Evolutionary conservation across 2,329 filamentous ascomycete genomes (phyloP).

Genomic region (Colletotrichum neosansevieriae): DNA sequence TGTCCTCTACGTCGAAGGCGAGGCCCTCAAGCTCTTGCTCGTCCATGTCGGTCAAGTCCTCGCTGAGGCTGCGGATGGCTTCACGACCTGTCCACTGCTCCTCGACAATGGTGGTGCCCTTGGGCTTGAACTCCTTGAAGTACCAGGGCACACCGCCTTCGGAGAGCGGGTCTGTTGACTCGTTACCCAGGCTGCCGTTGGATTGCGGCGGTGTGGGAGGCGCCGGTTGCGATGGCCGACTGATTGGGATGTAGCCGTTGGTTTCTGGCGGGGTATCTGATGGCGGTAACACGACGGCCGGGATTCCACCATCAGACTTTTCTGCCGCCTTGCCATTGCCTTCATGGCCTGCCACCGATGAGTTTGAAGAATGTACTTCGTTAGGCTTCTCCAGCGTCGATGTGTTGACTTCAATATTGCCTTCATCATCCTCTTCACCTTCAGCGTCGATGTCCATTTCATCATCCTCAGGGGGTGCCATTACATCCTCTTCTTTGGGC

Average conservation of each 20-base stretch:
- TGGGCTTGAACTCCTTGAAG: conserved; percentile 80
- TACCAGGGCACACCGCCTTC: conserved; percentile 92
- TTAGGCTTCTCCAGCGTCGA: conserved; percentile 50
- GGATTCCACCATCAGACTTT: conserved; percentile 45
- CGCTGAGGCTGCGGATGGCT: conserved; percentile 76
- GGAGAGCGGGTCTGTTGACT: conserved; percentile 65
- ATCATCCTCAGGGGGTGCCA: conserved; percentile 51
- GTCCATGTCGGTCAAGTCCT: conserved; percentile 91
- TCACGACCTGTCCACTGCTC: conserved; percentile 81
- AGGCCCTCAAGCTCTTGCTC: conserved; percentile 87
- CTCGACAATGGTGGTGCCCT: conserved; percentile 83
- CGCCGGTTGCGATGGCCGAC: conserved; percentile 51
- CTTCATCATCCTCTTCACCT: conserved; percentile 52
- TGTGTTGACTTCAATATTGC: conserved; percentile 62
- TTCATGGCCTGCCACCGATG: conserved; percentile 46
- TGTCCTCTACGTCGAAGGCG: conserved; percentile 64
- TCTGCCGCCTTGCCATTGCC: conserved; percentile 42
- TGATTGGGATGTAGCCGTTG: conserved; percentile 57
- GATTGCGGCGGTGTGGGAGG: conserved; percentile 78
- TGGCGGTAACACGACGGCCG: conserved; percentile 46
- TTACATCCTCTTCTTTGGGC: conserved; percentile 44
- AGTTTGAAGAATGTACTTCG: conserved; percentile 44
- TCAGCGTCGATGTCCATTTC: conserved; percentile 53
- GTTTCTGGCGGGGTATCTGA: conserved; percentile 61
- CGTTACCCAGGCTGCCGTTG: conserved; percentile 65